These are phyloP conservation scores for Ceratocystis colombiana DNA, from an alignment of 2,329 filamentous ascomycete genomes.

Conservation along the genomic window DNA sequence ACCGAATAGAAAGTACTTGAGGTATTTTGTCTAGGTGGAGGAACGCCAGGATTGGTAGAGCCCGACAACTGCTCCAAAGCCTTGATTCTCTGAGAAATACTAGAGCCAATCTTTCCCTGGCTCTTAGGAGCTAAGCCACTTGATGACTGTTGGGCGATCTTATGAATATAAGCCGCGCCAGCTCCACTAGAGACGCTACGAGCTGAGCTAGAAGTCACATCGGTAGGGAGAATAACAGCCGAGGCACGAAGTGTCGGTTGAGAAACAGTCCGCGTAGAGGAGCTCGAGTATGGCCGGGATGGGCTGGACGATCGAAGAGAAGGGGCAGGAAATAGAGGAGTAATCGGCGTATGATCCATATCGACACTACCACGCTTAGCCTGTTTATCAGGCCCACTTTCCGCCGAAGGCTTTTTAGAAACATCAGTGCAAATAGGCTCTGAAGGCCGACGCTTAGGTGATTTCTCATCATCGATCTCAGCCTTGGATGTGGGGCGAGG, in stretches of 20 bases:
- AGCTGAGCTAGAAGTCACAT: slow-evolving; percentile 38
- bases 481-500: slow-evolving; percentile 19
- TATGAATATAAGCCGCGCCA: slow-evolving; percentile 47
- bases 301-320: slow-evolving; percentile 25
- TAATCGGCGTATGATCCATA: slow-evolving; percentile 60
- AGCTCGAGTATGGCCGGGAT: slow-evolving; percentile 28
- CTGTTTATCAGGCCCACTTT: slow-evolving; percentile 61
- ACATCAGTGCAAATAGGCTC: slow-evolving; percentile 35
- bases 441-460: slow-evolving; percentile 17
- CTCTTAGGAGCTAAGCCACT: slow-evolving; percentile 48
- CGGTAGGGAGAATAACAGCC: slow-evolving; percentile 38
- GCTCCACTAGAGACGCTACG: slow-evolving; percentile 44
- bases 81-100: slow-evolving; percentile 87
- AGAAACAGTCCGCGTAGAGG: slow-evolving; percentile 41
- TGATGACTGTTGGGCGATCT: slow-evolving; percentile 42
- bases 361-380: slow-evolving; percentile 70
- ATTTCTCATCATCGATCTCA: slow-evolving; percentile 22
- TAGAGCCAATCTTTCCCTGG: slow-evolving; percentile 74
- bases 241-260: slow-evolving; percentile 34
- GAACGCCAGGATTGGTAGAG: slow-evolving; percentile 8
- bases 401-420: slow-evolving; percentile 35
- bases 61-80: slow-evolving; percentile 70
- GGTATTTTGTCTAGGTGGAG: slow-evolving; percentile 33
- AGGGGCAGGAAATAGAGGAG: slow-evolving; percentile 46
- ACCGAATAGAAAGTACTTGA: slow-evolving; percentile 52